These are phyloP conservation scores for Chondrus crispus DNA, from an alignment of 23 red algal genomes.

Conservation along the genomic window DNA sequence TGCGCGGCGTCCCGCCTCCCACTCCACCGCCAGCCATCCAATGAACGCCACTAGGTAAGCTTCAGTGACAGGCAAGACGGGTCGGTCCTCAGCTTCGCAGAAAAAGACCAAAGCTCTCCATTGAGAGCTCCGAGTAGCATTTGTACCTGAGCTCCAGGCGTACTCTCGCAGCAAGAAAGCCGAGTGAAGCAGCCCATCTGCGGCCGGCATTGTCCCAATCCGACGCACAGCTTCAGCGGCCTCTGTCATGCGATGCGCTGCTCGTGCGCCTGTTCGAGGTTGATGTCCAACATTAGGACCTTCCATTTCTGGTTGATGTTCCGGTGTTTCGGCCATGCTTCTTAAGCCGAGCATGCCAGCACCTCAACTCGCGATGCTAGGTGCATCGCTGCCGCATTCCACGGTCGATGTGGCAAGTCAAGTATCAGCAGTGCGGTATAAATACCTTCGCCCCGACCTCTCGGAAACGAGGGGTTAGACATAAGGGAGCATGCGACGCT, in stretches of 20 bases:
- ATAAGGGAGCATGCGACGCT: too few relatives aligned
- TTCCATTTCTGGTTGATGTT: background rate
- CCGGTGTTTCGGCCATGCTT: background rate
- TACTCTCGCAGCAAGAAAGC: background rate
- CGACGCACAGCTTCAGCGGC: background rate
- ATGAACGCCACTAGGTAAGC: background rate
- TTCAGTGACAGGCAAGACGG: background rate
- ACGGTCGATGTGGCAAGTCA: too few relatives aligned
- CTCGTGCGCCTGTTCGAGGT: background rate
- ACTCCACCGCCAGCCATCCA: background rate
- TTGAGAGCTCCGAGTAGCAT: background rate
- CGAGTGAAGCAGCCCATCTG: background rate
- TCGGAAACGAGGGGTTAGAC: too few relatives aligned
- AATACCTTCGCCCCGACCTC: too few relatives aligned
- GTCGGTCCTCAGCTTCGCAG: background rate
- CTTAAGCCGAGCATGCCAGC: background rate
- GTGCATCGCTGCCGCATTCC: background rate
- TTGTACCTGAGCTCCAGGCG: background rate
- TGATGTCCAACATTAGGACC: background rate
- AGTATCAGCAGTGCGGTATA: too few relatives aligned
- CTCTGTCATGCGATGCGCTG: background rate
- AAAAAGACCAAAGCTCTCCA: background rate
- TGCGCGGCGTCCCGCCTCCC: background rate
- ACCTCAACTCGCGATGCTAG: background rate
- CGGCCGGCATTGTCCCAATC: background rate